Evolutionary conservation across 1,284 basidiomycete species (phyloP).

Genomic region (Vanrija sp.): DNA sequence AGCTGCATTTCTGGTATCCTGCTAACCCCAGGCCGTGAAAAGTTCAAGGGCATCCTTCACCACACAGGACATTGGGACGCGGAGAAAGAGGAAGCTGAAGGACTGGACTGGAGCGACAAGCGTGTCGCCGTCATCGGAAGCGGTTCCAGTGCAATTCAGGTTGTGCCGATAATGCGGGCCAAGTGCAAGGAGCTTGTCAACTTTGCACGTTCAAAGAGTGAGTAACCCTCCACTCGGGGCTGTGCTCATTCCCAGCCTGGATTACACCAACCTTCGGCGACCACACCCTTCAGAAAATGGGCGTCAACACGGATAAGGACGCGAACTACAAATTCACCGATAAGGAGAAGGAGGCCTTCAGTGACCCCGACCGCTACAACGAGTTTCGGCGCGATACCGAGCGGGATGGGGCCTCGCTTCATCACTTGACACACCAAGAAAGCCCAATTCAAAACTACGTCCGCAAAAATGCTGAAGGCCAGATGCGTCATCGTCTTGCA

Average conservation of each 20-base stretch:
- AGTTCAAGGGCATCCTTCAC: constrained; percentile 25
- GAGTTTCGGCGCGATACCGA: constrained; percentile 27
- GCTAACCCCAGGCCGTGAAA: constrained; percentile 21
- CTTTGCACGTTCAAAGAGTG: constrained; percentile 23
- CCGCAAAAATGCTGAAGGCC: constrained; percentile 9
- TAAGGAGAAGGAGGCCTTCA: constrained; percentile 21
- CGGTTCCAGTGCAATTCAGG: constrained; percentile 26
- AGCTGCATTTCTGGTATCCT: constrained; percentile 3
- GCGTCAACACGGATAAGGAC: background rate
- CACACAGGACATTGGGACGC: constrained; percentile 26
- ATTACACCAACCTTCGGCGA: constrained; percentile 26
- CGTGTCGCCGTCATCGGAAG: constrained; percentile 15
- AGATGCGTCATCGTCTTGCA: constrained; percentile 20
- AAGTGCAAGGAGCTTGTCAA: constrained; percentile 22
- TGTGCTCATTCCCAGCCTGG: constrained; percentile 13
- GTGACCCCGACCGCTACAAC: constrained; percentile 19
- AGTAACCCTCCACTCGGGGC: constrained; percentile 6
- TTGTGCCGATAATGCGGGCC: constrained; percentile 22
- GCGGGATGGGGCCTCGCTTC: constrained; percentile 9
- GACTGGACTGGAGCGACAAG: constrained; percentile 16
- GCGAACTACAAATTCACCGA: constrained; percentile 22
- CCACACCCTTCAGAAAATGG: constrained; percentile 9
- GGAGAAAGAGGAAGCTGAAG: constrained; percentile 11
- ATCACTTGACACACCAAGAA: constrained; percentile 15
- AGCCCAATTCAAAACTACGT: constrained; percentile 14